These are phyloP conservation scores for Quercus engelmannii DNA, from an alignment of 306 rosid species.

Conservation along the genomic window DNA sequence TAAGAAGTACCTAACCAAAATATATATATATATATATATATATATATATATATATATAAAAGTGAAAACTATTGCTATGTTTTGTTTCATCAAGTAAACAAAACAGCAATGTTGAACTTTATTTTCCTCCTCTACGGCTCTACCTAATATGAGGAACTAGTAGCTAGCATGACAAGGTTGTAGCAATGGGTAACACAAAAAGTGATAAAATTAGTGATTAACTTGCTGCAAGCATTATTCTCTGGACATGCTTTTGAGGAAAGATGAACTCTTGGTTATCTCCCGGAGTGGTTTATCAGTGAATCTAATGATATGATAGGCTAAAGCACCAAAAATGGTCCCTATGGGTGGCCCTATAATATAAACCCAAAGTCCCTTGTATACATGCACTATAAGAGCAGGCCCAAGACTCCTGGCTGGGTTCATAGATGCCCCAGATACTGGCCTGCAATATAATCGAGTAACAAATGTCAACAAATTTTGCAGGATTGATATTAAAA, in stretches of 20 bases:
- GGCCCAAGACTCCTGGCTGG: constrained; percentile 79
- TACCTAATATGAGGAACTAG: neutral
- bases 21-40: too few species aligned
- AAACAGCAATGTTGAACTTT: neutral
- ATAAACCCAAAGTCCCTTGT: constrained; percentile 49
- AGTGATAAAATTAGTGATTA: neutral
- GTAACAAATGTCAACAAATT: neutral
- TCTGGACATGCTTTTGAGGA: constrained; percentile 31
- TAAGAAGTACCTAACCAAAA: too few species aligned
- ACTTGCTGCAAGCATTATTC: neutral
- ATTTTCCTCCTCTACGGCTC: neutral
- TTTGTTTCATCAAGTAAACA: neutral
- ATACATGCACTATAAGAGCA: constrained; percentile 41
- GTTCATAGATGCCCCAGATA: constrained; percentile 74
- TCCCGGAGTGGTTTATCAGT: constrained; percentile 52
- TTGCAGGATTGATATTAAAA: too few species aligned
- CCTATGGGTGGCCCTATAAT: constrained; percentile 47
- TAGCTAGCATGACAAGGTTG: neutral
- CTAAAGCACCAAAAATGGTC: constrained; percentile 41
- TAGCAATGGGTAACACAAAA: neutral
- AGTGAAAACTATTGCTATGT: neutral
- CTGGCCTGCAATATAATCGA: constrained; percentile 24
- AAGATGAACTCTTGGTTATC: constrained; percentile 24
- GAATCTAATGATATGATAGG: constrained; percentile 47
- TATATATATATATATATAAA: too few species aligned